A percentile compares a stretch with the other conserved stretches of the same genome.
phyloP scores from a whole-genome alignment of 805 yeast species.

The Candida qinlingensis region DNA sequence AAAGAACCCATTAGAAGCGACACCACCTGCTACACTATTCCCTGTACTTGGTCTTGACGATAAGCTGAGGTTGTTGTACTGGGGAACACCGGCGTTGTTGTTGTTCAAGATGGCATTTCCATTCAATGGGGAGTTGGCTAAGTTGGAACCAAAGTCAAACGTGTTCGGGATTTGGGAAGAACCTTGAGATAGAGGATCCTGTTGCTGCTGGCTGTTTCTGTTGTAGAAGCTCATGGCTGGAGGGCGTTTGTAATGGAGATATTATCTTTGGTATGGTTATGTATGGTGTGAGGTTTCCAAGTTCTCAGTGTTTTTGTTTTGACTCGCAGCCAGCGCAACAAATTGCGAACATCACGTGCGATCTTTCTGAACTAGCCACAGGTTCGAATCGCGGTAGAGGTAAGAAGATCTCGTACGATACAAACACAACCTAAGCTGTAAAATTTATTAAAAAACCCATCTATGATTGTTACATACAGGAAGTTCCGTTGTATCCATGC shows the following conservation, averaged over 20 bases:
- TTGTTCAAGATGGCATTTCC: slow-evolving; percentile 12
- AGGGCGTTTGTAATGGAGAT: too few relatives aligned
- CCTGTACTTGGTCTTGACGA: slow-evolving; percentile 11
- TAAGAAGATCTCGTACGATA: too few relatives aligned
- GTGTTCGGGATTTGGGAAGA: background rate
- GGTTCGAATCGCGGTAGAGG: too few relatives aligned
- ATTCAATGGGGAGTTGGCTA: slow-evolving; percentile 13
- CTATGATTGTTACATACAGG: too few relatives aligned
- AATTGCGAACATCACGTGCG: too few relatives aligned
- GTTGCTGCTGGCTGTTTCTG: slow-evolving; percentile 6
- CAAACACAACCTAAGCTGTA: too few relatives aligned
- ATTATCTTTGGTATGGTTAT: too few relatives aligned
- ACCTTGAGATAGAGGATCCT: background rate
- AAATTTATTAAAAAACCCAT: too few relatives aligned
- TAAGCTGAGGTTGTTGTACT: slow-evolving; percentile 20
- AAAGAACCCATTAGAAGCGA: background rate
- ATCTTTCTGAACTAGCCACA: too few relatives aligned
- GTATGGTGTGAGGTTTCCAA: background rate
- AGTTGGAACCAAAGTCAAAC: slow-evolving; percentile 9
- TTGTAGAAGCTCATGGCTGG: background rate
- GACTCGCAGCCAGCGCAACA: too few relatives aligned
- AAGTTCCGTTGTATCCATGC: too few relatives aligned
- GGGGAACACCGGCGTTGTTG: slow-evolving; percentile 10
- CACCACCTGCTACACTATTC: background rate
- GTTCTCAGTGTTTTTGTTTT: background rate